Percentiles rank a stretch among this genome's conserved stretches.
Conservation (phyloP, 169 alveolate species). For the Plasmodium fragile region DNA sequence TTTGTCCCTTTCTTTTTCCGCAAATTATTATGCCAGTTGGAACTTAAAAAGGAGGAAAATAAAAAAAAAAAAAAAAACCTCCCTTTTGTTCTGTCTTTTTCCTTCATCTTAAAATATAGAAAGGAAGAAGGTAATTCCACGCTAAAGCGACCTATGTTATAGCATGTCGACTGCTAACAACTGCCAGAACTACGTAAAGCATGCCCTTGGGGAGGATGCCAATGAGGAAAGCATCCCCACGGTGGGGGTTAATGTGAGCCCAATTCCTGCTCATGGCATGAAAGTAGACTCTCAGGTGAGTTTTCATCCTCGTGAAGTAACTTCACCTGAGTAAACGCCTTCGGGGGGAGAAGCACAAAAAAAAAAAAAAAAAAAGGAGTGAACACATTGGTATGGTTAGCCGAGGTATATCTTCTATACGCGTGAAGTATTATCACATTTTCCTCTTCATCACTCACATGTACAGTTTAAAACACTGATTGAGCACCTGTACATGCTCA, state of each 20-base stretch:
- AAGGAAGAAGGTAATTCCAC: background rate
- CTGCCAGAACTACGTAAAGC: conserved; percentile 10
- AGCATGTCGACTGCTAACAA: conserved; percentile 27
- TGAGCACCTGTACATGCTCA: conserved; percentile 42
- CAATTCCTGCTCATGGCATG: background rate
- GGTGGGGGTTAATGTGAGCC: background rate
- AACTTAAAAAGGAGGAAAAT: background rate
- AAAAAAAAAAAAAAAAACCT: background rate
- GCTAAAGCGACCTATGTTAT: background rate
- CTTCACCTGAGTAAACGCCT: background rate
- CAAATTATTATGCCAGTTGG: background rate
- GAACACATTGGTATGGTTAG: background rate
- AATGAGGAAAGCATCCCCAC: background rate
- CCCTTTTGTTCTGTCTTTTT: background rate
- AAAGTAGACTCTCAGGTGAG: conserved; percentile 28
- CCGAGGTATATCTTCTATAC: background rate
- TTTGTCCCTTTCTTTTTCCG: background rate
- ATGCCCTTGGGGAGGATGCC: background rate
- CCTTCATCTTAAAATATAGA: background rate
- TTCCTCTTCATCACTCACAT: background rate
- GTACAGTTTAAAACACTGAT: conserved; percentile 40
- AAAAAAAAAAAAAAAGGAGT: background rate
- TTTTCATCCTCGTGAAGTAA: background rate
- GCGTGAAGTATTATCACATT: background rate
- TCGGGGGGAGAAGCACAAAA: no score